phyloP scores from a whole-genome alignment of 2,329 filamentous ascomycete genomes.

The Calonectria pseudoturangicola region DNA sequence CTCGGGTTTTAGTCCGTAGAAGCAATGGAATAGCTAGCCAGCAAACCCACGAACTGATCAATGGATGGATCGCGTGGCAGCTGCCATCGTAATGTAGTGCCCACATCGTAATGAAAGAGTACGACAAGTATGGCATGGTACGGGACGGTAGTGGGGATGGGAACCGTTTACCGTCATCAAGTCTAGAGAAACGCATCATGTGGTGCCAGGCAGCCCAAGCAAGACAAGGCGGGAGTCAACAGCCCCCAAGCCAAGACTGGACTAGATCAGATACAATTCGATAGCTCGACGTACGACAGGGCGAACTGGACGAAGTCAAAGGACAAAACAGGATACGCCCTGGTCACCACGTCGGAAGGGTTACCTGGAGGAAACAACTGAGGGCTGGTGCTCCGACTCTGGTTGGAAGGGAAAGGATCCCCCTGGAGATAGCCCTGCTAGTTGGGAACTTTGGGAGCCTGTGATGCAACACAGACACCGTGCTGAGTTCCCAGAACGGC shows the following conservation, averaged over 20 bases:
- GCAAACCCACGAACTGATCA: slow-evolving; percentile 36
- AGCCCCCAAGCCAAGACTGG: slow-evolving; percentile 29
- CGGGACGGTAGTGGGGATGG: slow-evolving; percentile 17
- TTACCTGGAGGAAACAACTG: slow-evolving; percentile 27
- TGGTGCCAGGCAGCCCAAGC: slow-evolving; percentile 36
- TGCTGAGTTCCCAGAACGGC: slow-evolving; percentile 27
- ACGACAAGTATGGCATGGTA: slow-evolving; percentile 24
- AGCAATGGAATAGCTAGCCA: slow-evolving; percentile 19
- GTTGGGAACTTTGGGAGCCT: slow-evolving; percentile 52
- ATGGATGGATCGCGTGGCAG: slow-evolving; percentile 37
- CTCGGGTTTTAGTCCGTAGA: slow-evolving; percentile 10
- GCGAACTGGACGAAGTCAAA: slow-evolving; percentile 26
- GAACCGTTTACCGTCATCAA: slow-evolving; percentile 12
- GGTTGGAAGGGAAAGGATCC: slow-evolving; percentile 34
- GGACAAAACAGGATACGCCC: slow-evolving; percentile 31
- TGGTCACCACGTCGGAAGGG: slow-evolving; percentile 27
- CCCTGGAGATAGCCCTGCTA: slow-evolving; percentile 36
- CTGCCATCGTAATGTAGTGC: slow-evolving; percentile 36
- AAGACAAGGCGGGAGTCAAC: slow-evolving; percentile 20
- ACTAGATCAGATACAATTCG: slow-evolving; percentile 37
- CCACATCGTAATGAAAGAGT: slow-evolving; percentile 32
- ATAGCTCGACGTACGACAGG: slow-evolving; percentile 37
- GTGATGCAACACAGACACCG: slow-evolving; percentile 52
- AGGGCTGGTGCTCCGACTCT: slow-evolving; percentile 34
- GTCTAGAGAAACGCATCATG: slow-evolving; percentile 39